phyloP scores from a whole-genome alignment of 2,329 filamentous ascomycete species.

The Orbilia ellipsospora region DNA sequence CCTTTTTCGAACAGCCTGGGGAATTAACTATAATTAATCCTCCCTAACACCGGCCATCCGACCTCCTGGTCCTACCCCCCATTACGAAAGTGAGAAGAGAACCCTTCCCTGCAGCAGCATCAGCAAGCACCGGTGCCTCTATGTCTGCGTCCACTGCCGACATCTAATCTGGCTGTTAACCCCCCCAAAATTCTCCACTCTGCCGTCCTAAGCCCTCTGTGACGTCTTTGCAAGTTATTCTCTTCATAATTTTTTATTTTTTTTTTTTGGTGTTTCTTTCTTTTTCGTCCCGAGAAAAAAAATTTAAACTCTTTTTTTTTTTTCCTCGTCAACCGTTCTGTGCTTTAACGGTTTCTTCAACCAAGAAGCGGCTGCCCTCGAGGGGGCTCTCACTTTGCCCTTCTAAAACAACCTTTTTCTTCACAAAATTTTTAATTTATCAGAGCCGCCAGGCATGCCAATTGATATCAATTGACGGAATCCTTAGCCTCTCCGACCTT shows the following conservation, averaged over 20 bases:
- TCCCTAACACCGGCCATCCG: slow-evolving; percentile 1
- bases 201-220: slow-evolving; percentile 30
- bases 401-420: background rate
- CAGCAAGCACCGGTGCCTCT: background rate
- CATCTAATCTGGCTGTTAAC: slow-evolving; percentile 16
- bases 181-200: slow-evolving; percentile 27
- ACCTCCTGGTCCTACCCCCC: slow-evolving; percentile 20
- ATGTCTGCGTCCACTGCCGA: slow-evolving; percentile 24
- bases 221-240: slow-evolving; percentile 41
- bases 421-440: slow-evolving; percentile 5
- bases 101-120: slow-evolving; percentile 22
- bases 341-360: slow-evolving; percentile 5
- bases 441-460: slow-evolving; percentile 24
- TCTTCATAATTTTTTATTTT: background rate
- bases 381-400: slow-evolving; percentile 1
- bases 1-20: background rate
- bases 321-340: slow-evolving; percentile 6
- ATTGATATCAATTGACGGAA: slow-evolving; percentile 24
- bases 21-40: background rate
- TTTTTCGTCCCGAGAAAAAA: slow-evolving; percentile 22
- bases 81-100: background rate
- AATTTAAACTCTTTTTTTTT: slow-evolving; percentile 4
- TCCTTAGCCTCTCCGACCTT: slow-evolving; percentile 12
- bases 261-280: slow-evolving; percentile 7
- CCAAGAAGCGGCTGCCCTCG: slow-evolving; percentile 7